A percentile compares a stretch with the other conserved stretches of the same genome.
These are phyloP conservation scores for Ilyonectria robusta DNA, from an alignment of 2,329 filamentous ascomycete species.

Conservation along the genomic window DNA sequence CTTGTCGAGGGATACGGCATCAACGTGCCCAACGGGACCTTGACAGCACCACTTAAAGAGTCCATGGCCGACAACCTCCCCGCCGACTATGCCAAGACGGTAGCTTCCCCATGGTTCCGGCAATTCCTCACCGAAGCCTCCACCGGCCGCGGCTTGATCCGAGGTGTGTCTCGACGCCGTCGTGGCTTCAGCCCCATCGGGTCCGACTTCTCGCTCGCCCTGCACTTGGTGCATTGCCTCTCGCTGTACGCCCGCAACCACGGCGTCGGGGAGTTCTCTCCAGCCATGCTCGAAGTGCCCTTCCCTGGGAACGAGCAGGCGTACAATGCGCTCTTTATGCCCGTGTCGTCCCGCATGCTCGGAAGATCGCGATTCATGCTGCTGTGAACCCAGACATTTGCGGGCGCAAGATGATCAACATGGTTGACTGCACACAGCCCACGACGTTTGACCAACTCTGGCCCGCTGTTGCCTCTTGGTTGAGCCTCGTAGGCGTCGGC, in stretches of 20 bases:
- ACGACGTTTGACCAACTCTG: slow-evolving; percentile 49
- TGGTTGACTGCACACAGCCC: slow-evolving; percentile 48
- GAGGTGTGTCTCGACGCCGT: slow-evolving; percentile 57
- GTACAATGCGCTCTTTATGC: slow-evolving; percentile 48
- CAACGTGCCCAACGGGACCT: slow-evolving; percentile 52
- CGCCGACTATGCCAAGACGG: slow-evolving; percentile 52
- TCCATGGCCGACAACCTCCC: slow-evolving; percentile 52
- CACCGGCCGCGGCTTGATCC: slow-evolving; percentile 51
- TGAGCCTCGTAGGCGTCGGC: slow-evolving; percentile 48
- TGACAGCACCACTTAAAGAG: slow-evolving; percentile 51
- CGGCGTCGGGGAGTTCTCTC: slow-evolving; percentile 1
- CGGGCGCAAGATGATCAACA: slow-evolving; percentile 51
- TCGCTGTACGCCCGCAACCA: slow-evolving; percentile 53
- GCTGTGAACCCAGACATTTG: slow-evolving; percentile 47
- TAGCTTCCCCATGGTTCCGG: slow-evolving; percentile 53
- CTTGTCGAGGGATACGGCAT: slow-evolving; percentile 55
- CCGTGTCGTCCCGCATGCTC: slow-evolving; percentile 50
- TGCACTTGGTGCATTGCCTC: slow-evolving; percentile 58
- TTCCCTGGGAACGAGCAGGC: slow-evolving; percentile 50
- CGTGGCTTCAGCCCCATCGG: slow-evolving; percentile 57
- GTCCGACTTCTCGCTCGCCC: slow-evolving; percentile 53
- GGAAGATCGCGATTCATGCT: slow-evolving; percentile 50
- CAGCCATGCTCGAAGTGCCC: slow-evolving; percentile 37
- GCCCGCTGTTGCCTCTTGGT: slow-evolving; percentile 50
- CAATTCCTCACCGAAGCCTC: slow-evolving; percentile 49